Evolutionary conservation across 1,284 basidiomycete species (phyloP), one percentile per base, ranked within the genome.

Genomic region (Earliella scabrosa): DNA sequence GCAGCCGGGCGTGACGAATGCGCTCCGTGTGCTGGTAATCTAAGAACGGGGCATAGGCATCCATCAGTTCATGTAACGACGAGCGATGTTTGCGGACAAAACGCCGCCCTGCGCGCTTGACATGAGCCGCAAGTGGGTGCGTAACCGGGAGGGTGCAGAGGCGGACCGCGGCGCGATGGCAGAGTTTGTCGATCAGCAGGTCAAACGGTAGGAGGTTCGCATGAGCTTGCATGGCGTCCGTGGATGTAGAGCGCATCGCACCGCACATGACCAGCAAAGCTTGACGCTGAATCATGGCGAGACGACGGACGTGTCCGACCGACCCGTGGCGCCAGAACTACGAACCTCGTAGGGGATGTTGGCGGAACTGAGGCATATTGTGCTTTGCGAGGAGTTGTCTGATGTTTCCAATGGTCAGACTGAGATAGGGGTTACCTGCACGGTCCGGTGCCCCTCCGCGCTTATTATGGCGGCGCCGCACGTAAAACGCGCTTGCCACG

Each of bases 231-330:
- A 75, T 58, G 0, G 68, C 46, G 41, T 76, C 73, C 0, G 66
- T 69, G 0, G 73, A 67, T 0, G 75, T 70, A 1, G 71, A 65
- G 1, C 62, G 41, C 50, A 78, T 58, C 0, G 70, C 75, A 0
- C 76, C 77, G 1, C 72, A 73, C 0, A 75, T 69, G 1, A 58
- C 34, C 0, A 72, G 54, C 0, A 70, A 66, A 1, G 72, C 75
- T 13, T 63, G 50, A 0, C 72, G 14, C 50, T 80, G 77, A 0
- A 78, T 56, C 2, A 43, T 21, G 0, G 55, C 56, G 0, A 80
- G 58, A 29, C 36, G n/a, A 3, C 23, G 35, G 6, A 61, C 51
- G 4, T n/a, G 9, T 0, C 57, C 56, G 0, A 59, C 51, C 1
- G 63, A 61, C 0, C 63, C 58, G 13, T 31, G 29, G 7, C 13